These are phyloP conservation scores for Saururus chinensis DNA, from an alignment of 164 flowering plant genomes.

Conservation along the genomic window DNA sequence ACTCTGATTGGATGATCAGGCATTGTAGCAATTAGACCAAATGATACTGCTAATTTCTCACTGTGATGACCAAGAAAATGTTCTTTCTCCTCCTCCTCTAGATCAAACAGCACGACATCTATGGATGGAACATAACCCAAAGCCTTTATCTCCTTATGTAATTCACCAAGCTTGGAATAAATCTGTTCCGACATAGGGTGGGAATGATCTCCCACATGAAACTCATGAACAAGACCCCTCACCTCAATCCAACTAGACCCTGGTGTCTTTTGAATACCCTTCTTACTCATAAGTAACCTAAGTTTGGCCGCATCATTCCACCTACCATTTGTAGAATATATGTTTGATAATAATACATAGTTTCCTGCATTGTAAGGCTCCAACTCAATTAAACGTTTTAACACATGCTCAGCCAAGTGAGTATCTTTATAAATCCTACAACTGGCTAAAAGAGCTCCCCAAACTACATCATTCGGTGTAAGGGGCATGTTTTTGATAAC, in stretches of 20 bases:
- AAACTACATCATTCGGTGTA: conserved; percentile 25
- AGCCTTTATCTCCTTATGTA: conserved; percentile 14
- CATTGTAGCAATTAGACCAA: conserved; percentile 15
- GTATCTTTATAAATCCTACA: conserved; percentile 19
- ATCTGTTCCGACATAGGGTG: conserved; percentile 17
- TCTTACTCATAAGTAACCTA: conserved; percentile 15
- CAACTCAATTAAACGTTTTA: conserved; percentile 17
- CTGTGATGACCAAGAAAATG: conserved; percentile 24
- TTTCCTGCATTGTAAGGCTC: conserved; percentile 27
- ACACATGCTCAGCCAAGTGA: conserved; percentile 17
- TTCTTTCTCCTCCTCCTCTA: conserved; percentile 30
- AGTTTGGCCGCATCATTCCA: conserved; percentile 23
- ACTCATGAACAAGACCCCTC: conserved; percentile 22
- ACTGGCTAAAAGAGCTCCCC: conserved; percentile 27
- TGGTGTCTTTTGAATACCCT: conserved; percentile 16
- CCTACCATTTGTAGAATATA: conserved; percentile 16
- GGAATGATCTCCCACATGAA: conserved; percentile 17
- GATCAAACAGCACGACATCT: conserved; percentile 19
- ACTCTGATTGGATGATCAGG: conserved; percentile 14
- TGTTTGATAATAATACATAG: conserved; percentile 21
- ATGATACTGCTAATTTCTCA: conserved; percentile 27
- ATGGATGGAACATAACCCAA: conserved; percentile 20
- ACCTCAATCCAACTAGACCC: conserved; percentile 29
- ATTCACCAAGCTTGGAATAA: conserved; percentile 20
- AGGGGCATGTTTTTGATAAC: conserved; percentile 24